Conservation (phyloP, 306 rosid genomes). For the Corylus avellana region DNA sequence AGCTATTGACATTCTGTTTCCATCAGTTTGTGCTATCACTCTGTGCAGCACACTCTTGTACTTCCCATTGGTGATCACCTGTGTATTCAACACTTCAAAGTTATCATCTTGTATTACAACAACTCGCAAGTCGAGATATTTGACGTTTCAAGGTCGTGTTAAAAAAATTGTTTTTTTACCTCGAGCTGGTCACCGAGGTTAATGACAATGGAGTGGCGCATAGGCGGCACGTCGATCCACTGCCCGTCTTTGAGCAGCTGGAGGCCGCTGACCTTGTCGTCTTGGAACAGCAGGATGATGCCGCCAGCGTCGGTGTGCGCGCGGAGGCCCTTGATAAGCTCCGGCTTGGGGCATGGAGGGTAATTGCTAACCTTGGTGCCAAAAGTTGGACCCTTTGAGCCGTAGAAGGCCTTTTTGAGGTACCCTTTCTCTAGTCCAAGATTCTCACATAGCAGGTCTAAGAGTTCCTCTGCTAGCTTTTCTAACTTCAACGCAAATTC, state of each 20-base stretch:
- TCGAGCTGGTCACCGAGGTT: constrained; percentile 93
- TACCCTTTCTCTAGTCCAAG: constrained; percentile 83
- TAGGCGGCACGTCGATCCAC: constrained; percentile 90
- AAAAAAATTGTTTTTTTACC: constrained; percentile 35
- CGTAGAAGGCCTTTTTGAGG: constrained; percentile 70
- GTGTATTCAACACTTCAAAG: not conserved
- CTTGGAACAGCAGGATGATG: constrained; percentile 82
- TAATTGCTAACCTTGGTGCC: constrained; percentile 93
- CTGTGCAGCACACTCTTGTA: constrained; percentile 93
- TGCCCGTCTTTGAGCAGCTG: constrained; percentile 76
- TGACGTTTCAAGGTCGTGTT: no score
- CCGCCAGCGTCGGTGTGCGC: constrained; percentile 98
- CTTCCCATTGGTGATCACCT: constrained; percentile 88
- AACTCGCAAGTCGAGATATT: no score
- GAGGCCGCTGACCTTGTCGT: constrained; percentile 86
- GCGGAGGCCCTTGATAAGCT: constrained; percentile 83
- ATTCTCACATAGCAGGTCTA: constrained; percentile 86
- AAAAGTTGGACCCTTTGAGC: constrained; percentile 81
- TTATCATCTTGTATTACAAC: no score
- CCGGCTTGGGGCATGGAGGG: constrained; percentile 87
- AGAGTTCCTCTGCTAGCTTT: constrained; percentile 68
- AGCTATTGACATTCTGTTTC: constrained; percentile 87
- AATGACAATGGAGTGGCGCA: constrained; percentile 84
- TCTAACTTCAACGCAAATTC: constrained; percentile 69
- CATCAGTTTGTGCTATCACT: constrained; percentile 74